Percentiles rank a stretch among this genome's conserved stretches.
phyloP scores from a whole-genome alignment of 2,329 filamentous ascomycete genomes.

The Rachicladosporium sp. region DNA sequence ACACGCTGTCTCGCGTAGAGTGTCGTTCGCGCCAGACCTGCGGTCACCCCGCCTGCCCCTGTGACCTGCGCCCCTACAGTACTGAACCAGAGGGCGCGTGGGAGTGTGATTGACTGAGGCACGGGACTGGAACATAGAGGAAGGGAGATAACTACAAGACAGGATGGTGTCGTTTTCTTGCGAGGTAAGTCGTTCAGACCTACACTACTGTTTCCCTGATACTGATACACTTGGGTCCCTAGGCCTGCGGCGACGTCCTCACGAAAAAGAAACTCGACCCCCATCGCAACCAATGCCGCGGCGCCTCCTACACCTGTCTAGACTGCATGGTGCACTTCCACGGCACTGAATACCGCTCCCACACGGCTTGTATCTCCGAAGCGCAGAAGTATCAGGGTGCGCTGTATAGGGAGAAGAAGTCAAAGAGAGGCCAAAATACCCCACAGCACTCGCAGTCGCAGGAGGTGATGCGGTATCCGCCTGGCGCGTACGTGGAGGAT shows the following conservation, averaged over 20 bases:
- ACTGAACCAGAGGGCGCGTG: too few species aligned
- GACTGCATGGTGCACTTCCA: slow-evolving; percentile 95
- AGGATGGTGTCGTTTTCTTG: slow-evolving; percentile 82
- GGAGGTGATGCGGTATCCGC: slow-evolving; percentile 31
- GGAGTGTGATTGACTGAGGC: too few species aligned
- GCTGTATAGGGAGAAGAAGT: slow-evolving; percentile 54
- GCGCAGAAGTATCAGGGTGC: slow-evolving; percentile 95
- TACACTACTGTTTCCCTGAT: slow-evolving; percentile 9
- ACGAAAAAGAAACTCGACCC: slow-evolving; percentile 97
- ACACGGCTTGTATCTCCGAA: slow-evolving; percentile 92
- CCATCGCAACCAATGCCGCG: slow-evolving; percentile 79
- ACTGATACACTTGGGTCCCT: slow-evolving; percentile 8
- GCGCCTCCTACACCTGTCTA: slow-evolving; percentile 84
- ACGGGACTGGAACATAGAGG: too few species aligned
- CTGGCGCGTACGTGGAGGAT: slow-evolving; percentile 73
- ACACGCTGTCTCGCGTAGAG: too few species aligned
- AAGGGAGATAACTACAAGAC: not conserved
- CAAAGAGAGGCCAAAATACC: slow-evolving; percentile 44
- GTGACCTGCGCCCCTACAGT: too few species aligned
- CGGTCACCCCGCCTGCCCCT: too few species aligned
- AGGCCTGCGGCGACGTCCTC: slow-evolving; percentile 89
- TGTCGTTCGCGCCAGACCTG: too few species aligned
- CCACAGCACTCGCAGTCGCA: slow-evolving; percentile 33
- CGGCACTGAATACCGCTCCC: slow-evolving; percentile 69
- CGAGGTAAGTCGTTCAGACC: slow-evolving; percentile 12